Percentiles rank a stretch among this genome's conserved stretches.
Evolutionary conservation across 768 basidiomycete genomes (phyloP).

Genomic region (Kockovaella imperatae): DNA sequence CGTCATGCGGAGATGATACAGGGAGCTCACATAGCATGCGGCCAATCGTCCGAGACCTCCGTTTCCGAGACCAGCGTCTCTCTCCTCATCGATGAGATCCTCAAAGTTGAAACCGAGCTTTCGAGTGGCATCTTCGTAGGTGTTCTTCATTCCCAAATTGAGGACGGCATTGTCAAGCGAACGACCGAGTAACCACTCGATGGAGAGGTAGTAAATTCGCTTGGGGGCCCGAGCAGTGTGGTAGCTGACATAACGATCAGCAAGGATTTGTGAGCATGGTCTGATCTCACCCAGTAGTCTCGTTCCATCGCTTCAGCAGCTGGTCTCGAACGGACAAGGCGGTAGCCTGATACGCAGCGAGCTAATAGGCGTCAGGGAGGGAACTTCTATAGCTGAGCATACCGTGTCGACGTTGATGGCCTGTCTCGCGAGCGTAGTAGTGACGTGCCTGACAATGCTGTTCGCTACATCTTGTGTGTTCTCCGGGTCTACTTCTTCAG

Average conservation of each 20-base stretch:
- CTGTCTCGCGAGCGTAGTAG: constrained; percentile 74
- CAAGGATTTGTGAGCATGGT: constrained; percentile 6
- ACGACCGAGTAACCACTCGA: constrained; percentile 60
- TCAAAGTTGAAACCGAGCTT: constrained; percentile 83
- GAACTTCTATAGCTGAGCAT: constrained; percentile 3
- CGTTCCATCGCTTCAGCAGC: constrained; percentile 67
- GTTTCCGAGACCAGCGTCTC: constrained; percentile 90
- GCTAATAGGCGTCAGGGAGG: constrained; percentile 37
- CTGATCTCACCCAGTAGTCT: constrained; percentile 55
- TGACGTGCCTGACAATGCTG: constrained; percentile 39
- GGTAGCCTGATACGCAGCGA: constrained; percentile 86
- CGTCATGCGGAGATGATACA: neutral
- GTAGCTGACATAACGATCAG: constrained; percentile 13
- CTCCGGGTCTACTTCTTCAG: constrained; percentile 30
- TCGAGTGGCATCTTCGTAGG: constrained; percentile 60
- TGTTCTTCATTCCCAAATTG: constrained; percentile 74
- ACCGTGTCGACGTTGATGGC: constrained; percentile 70
- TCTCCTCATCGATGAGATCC: constrained; percentile 76
- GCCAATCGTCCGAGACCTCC: constrained; percentile 93
- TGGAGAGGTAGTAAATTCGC: constrained; percentile 74
- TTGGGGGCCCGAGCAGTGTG: constrained; percentile 45
- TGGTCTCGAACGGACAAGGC: constrained; percentile 82
- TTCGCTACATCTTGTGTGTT: constrained; percentile 34
- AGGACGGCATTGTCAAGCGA: constrained; percentile 62
- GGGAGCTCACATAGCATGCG: constrained; percentile 70